Evolutionary conservation across 78 protist genomes (phyloP).

Genomic region (Speleostelium caveatum): DNA sequence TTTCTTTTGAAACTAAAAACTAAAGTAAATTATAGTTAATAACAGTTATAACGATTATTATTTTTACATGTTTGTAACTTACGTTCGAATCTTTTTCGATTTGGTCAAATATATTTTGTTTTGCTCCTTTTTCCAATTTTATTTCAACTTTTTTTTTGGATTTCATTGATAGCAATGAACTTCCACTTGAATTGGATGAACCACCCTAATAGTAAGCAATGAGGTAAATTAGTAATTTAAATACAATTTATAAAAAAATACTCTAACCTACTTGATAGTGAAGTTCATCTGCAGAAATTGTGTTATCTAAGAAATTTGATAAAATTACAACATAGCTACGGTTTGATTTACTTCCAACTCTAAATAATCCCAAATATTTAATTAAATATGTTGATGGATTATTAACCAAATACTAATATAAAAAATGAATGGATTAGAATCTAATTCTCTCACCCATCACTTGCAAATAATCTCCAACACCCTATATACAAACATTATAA

Average conservation of each 20-base stretch:
- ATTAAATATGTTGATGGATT: conserved; percentile 41
- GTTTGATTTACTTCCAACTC: conserved; percentile 45
- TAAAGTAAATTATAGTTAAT: not conserved
- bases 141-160: conserved; percentile 4
- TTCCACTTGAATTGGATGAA: not conserved
- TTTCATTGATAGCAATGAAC: too few species aligned
- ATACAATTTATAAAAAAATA: too few species aligned
- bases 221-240: too few species aligned
- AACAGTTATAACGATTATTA: not conserved
- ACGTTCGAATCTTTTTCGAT: conserved; percentile 65
- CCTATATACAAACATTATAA: conserved; percentile 22
- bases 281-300: not conserved
- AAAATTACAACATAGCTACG: conserved; percentile 68
- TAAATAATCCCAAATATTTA: conserved; percentile 60
- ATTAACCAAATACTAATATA: conserved; percentile 32
- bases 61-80: not conserved
- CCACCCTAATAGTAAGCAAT: too few species aligned
- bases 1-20: conserved; percentile 54
- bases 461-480: not conserved
- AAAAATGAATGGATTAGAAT: not conserved
- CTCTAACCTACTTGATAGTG: not conserved
- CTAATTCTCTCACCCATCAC: too few species aligned
- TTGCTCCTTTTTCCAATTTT: conserved; percentile 12
- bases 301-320: conserved; percentile 23
- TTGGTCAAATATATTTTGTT: conserved; percentile 27